phyloP scores from a whole-genome alignment of 345 rosid genomes.

The Euphorbia lathyris region DNA sequence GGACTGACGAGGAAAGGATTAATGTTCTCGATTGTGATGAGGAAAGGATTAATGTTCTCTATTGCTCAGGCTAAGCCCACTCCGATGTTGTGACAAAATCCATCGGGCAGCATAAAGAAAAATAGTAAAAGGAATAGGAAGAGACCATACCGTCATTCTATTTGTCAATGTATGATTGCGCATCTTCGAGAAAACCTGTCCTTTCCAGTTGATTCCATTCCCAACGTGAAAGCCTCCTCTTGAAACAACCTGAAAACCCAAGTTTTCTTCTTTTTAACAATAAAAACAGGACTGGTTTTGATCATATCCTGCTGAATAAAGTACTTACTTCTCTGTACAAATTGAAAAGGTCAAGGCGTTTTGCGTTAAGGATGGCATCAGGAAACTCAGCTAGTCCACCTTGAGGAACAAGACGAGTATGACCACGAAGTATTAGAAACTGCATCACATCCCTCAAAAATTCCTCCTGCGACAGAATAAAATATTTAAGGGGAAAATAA shows the following conservation, averaged over 20 bases:
- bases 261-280: constrained; percentile 6
- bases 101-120: not conserved
- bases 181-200: constrained; percentile 99
- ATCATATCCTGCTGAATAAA: constrained; percentile 10
- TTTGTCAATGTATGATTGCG: constrained; percentile 95
- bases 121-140: constrained; percentile 3
- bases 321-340: constrained; percentile 86
- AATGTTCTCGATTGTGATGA: not conserved
- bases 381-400: constrained; percentile 95
- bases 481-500: not conserved
- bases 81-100: not conserved
- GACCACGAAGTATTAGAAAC: constrained; percentile 88
- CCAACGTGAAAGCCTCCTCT: constrained; percentile 99
- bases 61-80: constrained; percentile 1
- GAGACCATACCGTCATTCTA: constrained; percentile 81
- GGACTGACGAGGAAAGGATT: not conserved
- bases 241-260: constrained; percentile 76
- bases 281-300: not conserved
- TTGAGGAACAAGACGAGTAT: constrained; percentile 94
- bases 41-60: not conserved
- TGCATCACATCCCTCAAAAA: constrained; percentile 97
- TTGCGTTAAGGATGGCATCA: constrained; percentile 91
- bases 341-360: constrained; percentile 94
- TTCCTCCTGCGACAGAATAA: constrained; percentile 64
- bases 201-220: constrained; percentile 99